Base-by-base conservation (phyloP, 2,329 filamentous ascomycete species). In the Aspergillus pseudotamarii region DNA sequence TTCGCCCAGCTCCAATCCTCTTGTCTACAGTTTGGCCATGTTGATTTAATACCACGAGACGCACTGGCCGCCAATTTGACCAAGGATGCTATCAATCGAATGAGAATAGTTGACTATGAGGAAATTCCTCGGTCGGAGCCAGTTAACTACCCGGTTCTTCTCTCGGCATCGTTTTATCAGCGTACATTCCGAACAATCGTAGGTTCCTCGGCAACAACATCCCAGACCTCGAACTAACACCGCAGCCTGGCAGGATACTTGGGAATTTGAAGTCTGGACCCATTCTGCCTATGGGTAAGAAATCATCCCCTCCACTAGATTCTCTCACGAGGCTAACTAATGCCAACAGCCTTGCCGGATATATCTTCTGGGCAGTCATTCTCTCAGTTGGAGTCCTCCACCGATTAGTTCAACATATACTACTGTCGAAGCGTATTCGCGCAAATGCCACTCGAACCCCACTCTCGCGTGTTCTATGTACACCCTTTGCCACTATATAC, bases 311-410 rank as follows among this genome's bases (percentile, higher is more conserved):
- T 12, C 14, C 67, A 61, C 2, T 48, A 8, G 5, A 34, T 14
- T 1, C 10, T 11, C 6, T 8, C 2, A 0, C 54, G 43, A 38
- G 16, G 19, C 51, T 66, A 56, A 51, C 30, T 19, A 11, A 61
- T 57, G n/a, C 14, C 3, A 41, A 26, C 28, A 76, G 73, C 21
- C 74, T 72, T 62, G 57, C 70, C 11, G 72, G 76, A 0, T 79
- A 80, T 59, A 72, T 70, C 1, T 82, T 80, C 64, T 83, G 81
- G 80, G 74, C 71, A 1, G 60, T 61, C 4, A 72, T 80, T 2
- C 57, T 82, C 4, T 58, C 73, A 0, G 51, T 76, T 3, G 81
- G 79, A 2, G 76, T 77, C 10, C 21, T 72, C 2, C 67, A 74
- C 61, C 77, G 76, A 2, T 23, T 78, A 6, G 43, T 68, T 3